phyloP scores from a whole-genome alignment of 306 rosid species.

The Gillenia trifoliata region DNA sequence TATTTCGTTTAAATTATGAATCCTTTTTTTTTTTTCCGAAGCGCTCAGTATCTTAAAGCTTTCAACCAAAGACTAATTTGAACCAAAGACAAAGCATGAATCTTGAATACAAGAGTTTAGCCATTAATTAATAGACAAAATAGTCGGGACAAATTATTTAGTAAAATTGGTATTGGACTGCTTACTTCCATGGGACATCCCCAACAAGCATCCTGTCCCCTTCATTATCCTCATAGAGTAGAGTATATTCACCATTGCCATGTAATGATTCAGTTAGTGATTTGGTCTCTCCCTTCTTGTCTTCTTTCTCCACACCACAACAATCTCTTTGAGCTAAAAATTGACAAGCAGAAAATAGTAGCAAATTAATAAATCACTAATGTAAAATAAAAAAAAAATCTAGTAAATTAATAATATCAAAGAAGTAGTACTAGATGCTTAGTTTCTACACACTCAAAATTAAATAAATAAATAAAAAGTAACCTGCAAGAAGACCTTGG shows the following conservation, averaged over 20 bases:
- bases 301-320: slow-evolving; percentile 40
- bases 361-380: neutral
- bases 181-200: slow-evolving; percentile 97
- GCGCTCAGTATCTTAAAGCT: too few relatives aligned
- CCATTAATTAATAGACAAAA: neutral
- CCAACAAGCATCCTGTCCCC: slow-evolving; percentile 89
- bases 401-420: too few relatives aligned
- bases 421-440: neutral
- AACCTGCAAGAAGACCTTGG: slow-evolving; percentile 67
- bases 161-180: neutral
- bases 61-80: too few relatives aligned
- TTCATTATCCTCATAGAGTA: slow-evolving; percentile 82
- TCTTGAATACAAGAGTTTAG: neutral
- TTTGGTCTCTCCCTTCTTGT: slow-evolving; percentile 40
- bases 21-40: too few relatives aligned
- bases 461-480: too few relatives aligned
- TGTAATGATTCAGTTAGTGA: slow-evolving; percentile 31
- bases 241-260: slow-evolving; percentile 60
- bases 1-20: neutral
- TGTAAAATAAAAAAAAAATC: neutral
- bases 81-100: too few relatives aligned
- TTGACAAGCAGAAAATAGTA: neutral
- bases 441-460: neutral
- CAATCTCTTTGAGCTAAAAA: slow-evolving; percentile 50
- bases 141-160: neutral